A percentile compares a stretch with the other conserved stretches of the same genome.
Conservation (phyloP, 2,329 filamentous ascomycete genomes). For the Colletotrichum tabaci region DNA sequence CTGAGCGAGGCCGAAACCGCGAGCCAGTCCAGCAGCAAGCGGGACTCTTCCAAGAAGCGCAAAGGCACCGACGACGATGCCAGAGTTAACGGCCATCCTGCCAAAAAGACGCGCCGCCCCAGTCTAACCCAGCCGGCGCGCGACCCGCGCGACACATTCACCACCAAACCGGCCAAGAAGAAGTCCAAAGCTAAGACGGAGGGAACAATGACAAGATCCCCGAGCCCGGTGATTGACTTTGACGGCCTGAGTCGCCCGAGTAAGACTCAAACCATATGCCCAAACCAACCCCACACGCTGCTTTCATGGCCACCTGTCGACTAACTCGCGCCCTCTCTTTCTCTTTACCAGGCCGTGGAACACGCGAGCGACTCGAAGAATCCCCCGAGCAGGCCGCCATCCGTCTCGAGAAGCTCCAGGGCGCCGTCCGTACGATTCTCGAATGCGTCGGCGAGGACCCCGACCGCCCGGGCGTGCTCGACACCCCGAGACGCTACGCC, state of each 20-base stretch:
- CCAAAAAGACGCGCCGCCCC: constrained; percentile 56
- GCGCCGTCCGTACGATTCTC: constrained; percentile 75
- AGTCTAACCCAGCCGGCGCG: constrained; percentile 74
- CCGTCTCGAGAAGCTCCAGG: constrained; percentile 72
- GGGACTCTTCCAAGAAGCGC: constrained; percentile 41
- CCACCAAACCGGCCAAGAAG: constrained; percentile 51
- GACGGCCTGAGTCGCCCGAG: constrained; percentile 74
- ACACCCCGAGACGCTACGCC: constrained; percentile 87
- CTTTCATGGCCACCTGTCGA: not conserved
- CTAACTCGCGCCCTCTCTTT: constrained; percentile 40
- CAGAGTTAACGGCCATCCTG: constrained; percentile 51
- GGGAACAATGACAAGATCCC: constrained; percentile 47
- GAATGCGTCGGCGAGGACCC: constrained; percentile 80
- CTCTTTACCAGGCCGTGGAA: constrained; percentile 68
- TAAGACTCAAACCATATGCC: constrained; percentile 46
- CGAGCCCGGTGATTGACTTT: constrained; percentile 71
- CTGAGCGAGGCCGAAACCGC: constrained; percentile 40
- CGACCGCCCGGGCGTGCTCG: constrained; percentile 74
- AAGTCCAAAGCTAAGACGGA: constrained; percentile 50
- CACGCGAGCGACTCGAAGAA: constrained; percentile 74
- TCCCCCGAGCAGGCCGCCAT: constrained; percentile 63
- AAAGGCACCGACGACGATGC: constrained; percentile 43
- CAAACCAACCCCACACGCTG: too few species aligned
- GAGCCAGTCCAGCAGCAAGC: constrained; percentile 42
- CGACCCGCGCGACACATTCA: constrained; percentile 70